Evolutionary conservation across 2,329 filamentous ascomycete genomes (phyloP), one percentile per base, ranked within the genome.

Genomic region (Erysiphe neolycopersici): DNA sequence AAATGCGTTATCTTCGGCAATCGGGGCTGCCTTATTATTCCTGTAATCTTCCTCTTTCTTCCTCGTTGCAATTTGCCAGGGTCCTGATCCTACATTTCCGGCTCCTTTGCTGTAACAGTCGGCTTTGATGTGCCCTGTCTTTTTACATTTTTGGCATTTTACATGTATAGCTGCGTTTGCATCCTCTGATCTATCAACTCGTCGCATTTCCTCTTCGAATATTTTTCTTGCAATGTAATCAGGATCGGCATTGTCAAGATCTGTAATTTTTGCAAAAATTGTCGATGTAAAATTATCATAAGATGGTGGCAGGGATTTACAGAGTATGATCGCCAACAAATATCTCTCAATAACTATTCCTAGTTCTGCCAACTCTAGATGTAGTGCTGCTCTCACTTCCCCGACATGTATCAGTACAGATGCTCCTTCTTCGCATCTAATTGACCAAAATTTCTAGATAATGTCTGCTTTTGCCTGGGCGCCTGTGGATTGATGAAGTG

Each of bases 311-410:
- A 32, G 16, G 8, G 29, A 41, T 30, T 41, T 41, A 30, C 40
- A 32, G 5, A 41, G 1, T 17, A 41, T 14, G 31, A 41, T 32
- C 9, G 29, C 29, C 18, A 41, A 19, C 12, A 41, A n/a, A 30
- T 41, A 41, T n/a, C 32, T 33, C 30, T 41, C 30, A 17, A 41
- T 32, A 41, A 41, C n/a, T 32, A 41, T 41, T 12, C 26, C 40
- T 5, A 41, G 31, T 16, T 41, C 40, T 41, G 40, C 40, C 14
- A 32, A 32, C 12, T 41, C n/a, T 1, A n/a, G 14, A 29, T 41
- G 40, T 18, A 33, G 9, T 9, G 40, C 16, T 9, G 40, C 16
- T 33, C n/a, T 18, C 18, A 41, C n/a, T 16, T 30, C 29, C 3
- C 40, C 22, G 6, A 41, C 17, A 19, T 41, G 22, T 18, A 32